Evolutionary conservation across 2,329 filamentous ascomycete genomes (phyloP).

Genomic region (Cercospora janseana): DNA sequence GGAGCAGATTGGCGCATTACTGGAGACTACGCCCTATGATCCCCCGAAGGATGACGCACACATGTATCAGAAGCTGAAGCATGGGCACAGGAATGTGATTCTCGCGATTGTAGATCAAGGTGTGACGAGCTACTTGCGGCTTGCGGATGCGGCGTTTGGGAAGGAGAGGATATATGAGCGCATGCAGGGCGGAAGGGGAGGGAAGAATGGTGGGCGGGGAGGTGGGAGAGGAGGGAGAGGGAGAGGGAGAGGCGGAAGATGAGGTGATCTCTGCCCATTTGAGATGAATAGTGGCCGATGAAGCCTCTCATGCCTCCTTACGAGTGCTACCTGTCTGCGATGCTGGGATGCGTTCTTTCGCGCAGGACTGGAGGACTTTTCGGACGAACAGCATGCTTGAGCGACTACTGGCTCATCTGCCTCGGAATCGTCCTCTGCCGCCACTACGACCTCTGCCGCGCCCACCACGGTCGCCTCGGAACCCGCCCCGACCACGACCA

Average conservation of each 20-base stretch:
- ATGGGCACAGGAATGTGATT: slow-evolving; percentile 79
- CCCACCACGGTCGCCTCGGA: slow-evolving; percentile 28
- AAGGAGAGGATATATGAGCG: slow-evolving; percentile 65
- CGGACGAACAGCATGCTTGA: background rate
- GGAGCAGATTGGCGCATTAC: slow-evolving; percentile 66
- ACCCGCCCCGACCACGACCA: slow-evolving; percentile 28
- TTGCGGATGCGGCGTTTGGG: slow-evolving; percentile 76
- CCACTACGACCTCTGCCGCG: slow-evolving; percentile 23
- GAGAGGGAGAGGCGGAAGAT: slow-evolving; percentile 35
- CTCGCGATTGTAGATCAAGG: slow-evolving; percentile 88
- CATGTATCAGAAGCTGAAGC: slow-evolving; percentile 75
- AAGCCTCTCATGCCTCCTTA: too few species aligned
- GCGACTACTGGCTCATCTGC: slow-evolving; percentile 1
- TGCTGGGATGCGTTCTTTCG: too few species aligned
- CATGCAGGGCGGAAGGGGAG: slow-evolving; percentile 43
- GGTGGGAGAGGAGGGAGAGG: slow-evolving; percentile 38
- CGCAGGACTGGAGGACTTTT: background rate
- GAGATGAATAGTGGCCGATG: too few species aligned
- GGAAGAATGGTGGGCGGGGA: slow-evolving; percentile 41
- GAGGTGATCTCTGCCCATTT: background rate
- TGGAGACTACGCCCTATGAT: slow-evolving; percentile 71
- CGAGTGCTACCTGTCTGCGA: too few species aligned
- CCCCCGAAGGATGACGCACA: slow-evolving; percentile 50
- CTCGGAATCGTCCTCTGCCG: slow-evolving; percentile 17
- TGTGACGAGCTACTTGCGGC: slow-evolving; percentile 79